A percentile compares a stretch with the other conserved stretches of the same genome.
Evolutionary conservation across 441 rosid genomes (phyloP).

Genomic region (Flueggea neowawraea): DNA sequence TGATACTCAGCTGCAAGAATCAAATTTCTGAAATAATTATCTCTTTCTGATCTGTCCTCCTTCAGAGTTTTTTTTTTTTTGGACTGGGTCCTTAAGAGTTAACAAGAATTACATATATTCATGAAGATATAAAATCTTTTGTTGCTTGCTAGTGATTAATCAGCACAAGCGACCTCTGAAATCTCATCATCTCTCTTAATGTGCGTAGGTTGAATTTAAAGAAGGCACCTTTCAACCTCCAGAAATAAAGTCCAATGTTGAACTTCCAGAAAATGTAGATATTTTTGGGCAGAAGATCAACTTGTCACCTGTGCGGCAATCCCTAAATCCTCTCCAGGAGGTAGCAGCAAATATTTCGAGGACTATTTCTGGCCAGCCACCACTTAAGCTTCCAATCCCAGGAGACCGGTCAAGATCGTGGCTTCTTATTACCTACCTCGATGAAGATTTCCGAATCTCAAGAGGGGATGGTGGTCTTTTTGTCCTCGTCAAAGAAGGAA

Average conservation of each 20-base stretch:
- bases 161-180: not conserved
- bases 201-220: constrained; percentile 73
- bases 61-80: too few species aligned
- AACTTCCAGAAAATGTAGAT: constrained; percentile 63
- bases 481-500: constrained; percentile 84
- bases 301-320: constrained; percentile 65
- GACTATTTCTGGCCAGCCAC: constrained; percentile 75
- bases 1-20: too few species aligned
- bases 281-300: constrained; percentile 79
- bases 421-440: too few species aligned
- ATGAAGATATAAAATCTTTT: not conserved
- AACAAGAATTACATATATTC: too few species aligned
- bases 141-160: too few species aligned
- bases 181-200: constrained; percentile 2
- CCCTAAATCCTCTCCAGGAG: constrained; percentile 72
- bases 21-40: too few species aligned
- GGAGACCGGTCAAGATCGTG: too few species aligned
- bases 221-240: constrained; percentile 86
- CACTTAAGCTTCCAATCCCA: constrained; percentile 73
- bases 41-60: too few species aligned
- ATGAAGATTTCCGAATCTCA: too few species aligned
- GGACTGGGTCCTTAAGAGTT: too few species aligned
- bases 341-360: constrained; percentile 64
- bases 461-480: constrained; percentile 98
- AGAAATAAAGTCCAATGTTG: constrained; percentile 64